Base-by-base conservation (phyloP, 257 asterid species). In the Petunia axillaris region DNA sequence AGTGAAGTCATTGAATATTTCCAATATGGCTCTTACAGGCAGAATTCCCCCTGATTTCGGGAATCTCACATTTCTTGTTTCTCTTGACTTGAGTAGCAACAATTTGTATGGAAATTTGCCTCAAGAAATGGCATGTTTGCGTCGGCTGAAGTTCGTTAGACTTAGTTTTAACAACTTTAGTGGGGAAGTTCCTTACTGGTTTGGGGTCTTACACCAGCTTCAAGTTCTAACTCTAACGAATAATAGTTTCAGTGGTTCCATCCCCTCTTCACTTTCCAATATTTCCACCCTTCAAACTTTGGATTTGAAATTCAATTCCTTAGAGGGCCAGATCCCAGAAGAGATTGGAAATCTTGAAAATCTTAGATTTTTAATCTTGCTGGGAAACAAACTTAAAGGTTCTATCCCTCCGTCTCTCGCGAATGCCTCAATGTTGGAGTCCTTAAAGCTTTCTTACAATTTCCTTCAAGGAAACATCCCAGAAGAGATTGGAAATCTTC, bases 141-240 rank as follows among this genome's bases (percentile, higher is more conserved):
- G 4, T 4, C 63, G 87, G 8, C 41, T 84, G 5, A 70, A 11
- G 35, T 54, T 54, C n/a, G 9, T 84, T 8, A 60, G 78, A 50
- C 41, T 54, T 36, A 75, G 64, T 37, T 63, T 60, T 77, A 84
- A 84, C 78, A 44, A 52, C 82, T 39, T 84, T 5, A 71, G 77
- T n/a, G 87, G 85, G 55, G 79, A 63, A 40, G 54, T 84, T 44
- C 85, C 83, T 16, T 10, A 66, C 44, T 84, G 83, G 83, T 39
- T 81, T 37, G 50, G 65, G 36, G 14, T 62, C 76, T 78, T 81
- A 38, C 81, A 80, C 1, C 43, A 71, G 38, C 71, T 84, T 64
- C 74, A 78, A 68, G 77, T 70, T 39, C 55, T 84, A 77, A 41
- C 54, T 79, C 86, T 79, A 9, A 74, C 71, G 59, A 53, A n/a